Percentiles rank a stretch among this genome's conserved stretches.
Evolutionary conservation across 192 early-diverging fungal species (phyloP).

Genomic region (Podila epigama): DNA sequence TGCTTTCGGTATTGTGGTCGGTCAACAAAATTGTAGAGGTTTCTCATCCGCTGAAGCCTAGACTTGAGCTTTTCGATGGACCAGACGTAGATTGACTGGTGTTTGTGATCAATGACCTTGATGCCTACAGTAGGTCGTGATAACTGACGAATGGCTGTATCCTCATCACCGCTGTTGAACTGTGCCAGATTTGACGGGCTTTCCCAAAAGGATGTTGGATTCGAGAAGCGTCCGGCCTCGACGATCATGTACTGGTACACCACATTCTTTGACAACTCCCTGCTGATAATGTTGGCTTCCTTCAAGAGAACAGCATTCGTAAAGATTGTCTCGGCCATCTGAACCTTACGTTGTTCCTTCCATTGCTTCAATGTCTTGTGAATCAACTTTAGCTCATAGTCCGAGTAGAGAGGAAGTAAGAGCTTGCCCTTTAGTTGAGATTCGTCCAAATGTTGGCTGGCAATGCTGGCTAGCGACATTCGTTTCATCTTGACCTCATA

Average conservation of each 20-base stretch:
- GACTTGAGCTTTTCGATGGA: constrained; percentile 62
- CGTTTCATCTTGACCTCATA: constrained; percentile 62
- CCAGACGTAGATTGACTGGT: constrained; percentile 70
- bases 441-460: constrained; percentile 38
- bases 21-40: constrained; percentile 66
- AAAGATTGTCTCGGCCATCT: constrained; percentile 71
- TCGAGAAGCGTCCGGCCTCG: constrained; percentile 63
- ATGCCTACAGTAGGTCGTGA: constrained; percentile 62
- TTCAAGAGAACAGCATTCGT: constrained; percentile 78
- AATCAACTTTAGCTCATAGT: constrained; percentile 52
- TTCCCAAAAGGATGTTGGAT: constrained; percentile 61
- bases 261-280: constrained; percentile 82
- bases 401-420: constrained; percentile 48
- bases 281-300: constrained; percentile 90
- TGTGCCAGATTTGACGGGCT: constrained; percentile 57
- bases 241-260: constrained; percentile 86
- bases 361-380: constrained; percentile 51
- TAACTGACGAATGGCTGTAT: constrained; percentile 48
- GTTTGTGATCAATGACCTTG: constrained; percentile 61
- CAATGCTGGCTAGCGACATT: constrained; percentile 37
- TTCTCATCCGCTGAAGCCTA: constrained; percentile 75
- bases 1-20: constrained; percentile 64
- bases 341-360: constrained; percentile 63
- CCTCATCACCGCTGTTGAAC: constrained; percentile 58
- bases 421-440: constrained; percentile 46